These are phyloP conservation scores for Populus trichocarpa DNA, from an alignment of 441 rosid species.

Conservation along the genomic window DNA sequence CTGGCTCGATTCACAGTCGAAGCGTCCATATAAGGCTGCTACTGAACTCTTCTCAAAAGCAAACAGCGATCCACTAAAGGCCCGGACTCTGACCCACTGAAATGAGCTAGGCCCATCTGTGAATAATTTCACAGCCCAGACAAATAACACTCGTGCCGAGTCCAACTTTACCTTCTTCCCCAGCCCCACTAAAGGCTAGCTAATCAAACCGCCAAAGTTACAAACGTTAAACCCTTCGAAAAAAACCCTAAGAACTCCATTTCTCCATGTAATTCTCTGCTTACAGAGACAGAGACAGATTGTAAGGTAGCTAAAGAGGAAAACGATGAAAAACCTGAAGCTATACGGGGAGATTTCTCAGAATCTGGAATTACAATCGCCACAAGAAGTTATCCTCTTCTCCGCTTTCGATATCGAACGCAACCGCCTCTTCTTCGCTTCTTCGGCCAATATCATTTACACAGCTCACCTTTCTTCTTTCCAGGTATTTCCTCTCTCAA, in stretches of 20 bases:
- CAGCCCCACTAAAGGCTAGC: not conserved
- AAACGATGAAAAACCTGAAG: conserved; percentile 74
- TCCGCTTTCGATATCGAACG: conserved; percentile 78
- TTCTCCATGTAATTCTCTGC: not conserved
- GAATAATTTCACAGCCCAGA: not conserved
- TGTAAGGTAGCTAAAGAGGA: not conserved
- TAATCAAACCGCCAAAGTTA: not conserved
- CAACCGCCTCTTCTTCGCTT: conserved; percentile 74
- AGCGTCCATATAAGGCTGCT: not conserved
- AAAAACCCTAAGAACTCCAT: not conserved
- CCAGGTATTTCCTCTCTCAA: conserved; percentile 35
- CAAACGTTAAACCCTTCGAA: not conserved
- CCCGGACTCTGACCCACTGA: not conserved
- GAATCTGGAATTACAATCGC: conserved; percentile 51
- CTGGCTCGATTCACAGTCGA: not conserved
- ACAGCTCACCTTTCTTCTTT: conserved; percentile 57
- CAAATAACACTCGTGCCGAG: not conserved
- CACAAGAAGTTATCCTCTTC: conserved; percentile 50
- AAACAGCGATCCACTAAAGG: not conserved
- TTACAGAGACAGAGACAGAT: not conserved
- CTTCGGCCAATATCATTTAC: conserved; percentile 64
- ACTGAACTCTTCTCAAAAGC: not conserved
- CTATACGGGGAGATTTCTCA: conserved; percentile 56
- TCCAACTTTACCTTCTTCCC: not conserved
- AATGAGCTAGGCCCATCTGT: not conserved